Base-by-base conservation (phyloP, 768 basidiomycete species). In the Mycena sanguinolenta region DNA sequence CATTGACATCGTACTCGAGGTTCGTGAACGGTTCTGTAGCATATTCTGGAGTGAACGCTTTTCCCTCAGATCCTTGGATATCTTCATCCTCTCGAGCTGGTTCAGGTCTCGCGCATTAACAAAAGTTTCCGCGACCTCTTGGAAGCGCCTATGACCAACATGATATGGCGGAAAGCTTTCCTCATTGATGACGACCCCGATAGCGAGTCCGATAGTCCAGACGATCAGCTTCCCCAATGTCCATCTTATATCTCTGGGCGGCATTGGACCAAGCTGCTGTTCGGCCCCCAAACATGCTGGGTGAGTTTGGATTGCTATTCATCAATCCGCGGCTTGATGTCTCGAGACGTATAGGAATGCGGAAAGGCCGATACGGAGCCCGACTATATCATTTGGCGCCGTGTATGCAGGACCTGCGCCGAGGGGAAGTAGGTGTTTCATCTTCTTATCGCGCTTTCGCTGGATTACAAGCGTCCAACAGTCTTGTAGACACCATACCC, bases 1-100 rank as follows among this genome's bases (percentile, higher is more conserved):
- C 1, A 32, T 63, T 0, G 67, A 69, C 21, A 38, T 69, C 14
- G 17, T 69, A 7, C 44, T 69, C 4, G 67, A 69, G 54, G 67
- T 69, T 1, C 27, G 63, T 64, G 2, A 27, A 30, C 21, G 30
- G 3, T 53, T 36, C 12, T 28, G 4, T 28, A 3, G 25, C 34
- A 8, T 19, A 13, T 32, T 12, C 5, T 27, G n/a, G n/a, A 12
- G 2, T 14, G 5, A n/a, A 16, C 3, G 25, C 4, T 17, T 34
- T 2, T 10, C 38, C 4, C 16, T n/a, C 44, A 69, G 67, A 57
- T 63, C 13, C 53, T 69, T 17, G 52, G 50, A 25, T 39, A 69
- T 50, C 60, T 69, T 21, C 67, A 69, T 23, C 67, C 67, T 25
- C 53, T 69, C 21, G 54, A 58, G 52, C 67, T 69, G 13, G 16